Percentiles rank a stretch among this genome's conserved stretches.
phyloP scores from a whole-genome alignment of 78 protist genomes.

The Pigoraptor vietnamica region DNA sequence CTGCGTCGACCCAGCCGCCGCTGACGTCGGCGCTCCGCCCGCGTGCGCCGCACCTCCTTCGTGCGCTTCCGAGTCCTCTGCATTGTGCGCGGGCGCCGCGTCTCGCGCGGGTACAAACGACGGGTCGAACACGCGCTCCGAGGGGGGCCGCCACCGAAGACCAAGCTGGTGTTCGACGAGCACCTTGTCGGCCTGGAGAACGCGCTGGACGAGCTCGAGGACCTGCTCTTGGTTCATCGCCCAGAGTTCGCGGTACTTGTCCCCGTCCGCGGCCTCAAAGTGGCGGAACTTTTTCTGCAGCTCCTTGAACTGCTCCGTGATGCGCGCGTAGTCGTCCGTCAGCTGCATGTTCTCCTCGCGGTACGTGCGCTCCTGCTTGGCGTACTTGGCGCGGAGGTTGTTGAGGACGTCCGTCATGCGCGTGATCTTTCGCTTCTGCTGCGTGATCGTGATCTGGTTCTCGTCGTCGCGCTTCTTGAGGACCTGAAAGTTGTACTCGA shows the following conservation, averaged over 20 bases:
- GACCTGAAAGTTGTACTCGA: slow-evolving; percentile 66
- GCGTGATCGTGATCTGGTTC: slow-evolving; percentile 44
- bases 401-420: slow-evolving; percentile 1
- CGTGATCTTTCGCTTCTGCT: slow-evolving; percentile 47
- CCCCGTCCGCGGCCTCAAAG: slow-evolving; percentile 48
- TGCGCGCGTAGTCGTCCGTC: slow-evolving; percentile 46
- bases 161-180: slow-evolving; percentile 51
- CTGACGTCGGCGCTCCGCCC: too few species aligned
- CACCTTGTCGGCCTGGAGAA: slow-evolving; percentile 53
- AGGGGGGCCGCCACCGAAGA: not conserved
- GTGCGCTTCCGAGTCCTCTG: too few species aligned
- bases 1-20: too few species aligned
- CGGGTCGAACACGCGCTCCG: not conserved
- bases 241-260: slow-evolving; percentile 55
- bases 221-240: slow-evolving; percentile 59
- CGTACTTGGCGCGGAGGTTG: not conserved
- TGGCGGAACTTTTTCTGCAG: slow-evolving; percentile 60
- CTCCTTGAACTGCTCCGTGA: slow-evolving; percentile 73
- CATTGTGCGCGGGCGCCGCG: not conserved
- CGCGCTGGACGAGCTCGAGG: slow-evolving; percentile 16
- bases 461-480: slow-evolving; percentile 61
- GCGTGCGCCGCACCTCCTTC: too few species aligned
- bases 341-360: not conserved
- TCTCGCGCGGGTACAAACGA: not conserved
- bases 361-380: not conserved